phyloP scores from a whole-genome alignment of 2,329 filamentous ascomycete species.

The Sarocladium oryzae region DNA sequence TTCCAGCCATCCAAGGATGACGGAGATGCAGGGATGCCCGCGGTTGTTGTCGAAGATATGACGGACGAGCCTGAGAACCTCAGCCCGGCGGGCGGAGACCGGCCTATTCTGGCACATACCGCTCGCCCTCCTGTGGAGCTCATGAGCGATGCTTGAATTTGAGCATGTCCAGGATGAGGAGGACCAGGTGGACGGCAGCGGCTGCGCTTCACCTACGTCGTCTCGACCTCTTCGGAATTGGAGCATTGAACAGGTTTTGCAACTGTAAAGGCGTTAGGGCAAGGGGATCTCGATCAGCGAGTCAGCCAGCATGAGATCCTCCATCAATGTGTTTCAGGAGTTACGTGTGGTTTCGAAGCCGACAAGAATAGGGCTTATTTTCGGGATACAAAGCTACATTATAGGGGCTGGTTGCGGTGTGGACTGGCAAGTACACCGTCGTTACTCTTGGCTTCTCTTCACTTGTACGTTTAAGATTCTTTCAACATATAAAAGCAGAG shows the following conservation, averaged over 20 bases:
- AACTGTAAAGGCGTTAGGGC: not conserved
- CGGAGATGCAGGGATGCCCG: slow-evolving; percentile 50
- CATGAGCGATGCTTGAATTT: slow-evolving; percentile 39
- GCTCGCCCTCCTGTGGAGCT: slow-evolving; percentile 58
- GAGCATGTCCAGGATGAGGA: not conserved
- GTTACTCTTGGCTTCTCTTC: not conserved
- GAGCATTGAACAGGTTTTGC: too few relatives aligned
- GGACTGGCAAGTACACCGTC: not conserved
- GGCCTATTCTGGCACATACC: slow-evolving; percentile 53
- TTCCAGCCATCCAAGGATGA: slow-evolving; percentile 55
- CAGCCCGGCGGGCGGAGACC: slow-evolving; percentile 34
- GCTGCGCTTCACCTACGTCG: too few relatives aligned
- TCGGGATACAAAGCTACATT: not conserved
- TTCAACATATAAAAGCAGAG: not conserved
- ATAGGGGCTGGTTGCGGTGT: not conserved
- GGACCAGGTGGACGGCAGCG: too few relatives aligned
- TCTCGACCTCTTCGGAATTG: too few relatives aligned
- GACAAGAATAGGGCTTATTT: not conserved
- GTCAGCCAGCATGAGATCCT: not conserved
- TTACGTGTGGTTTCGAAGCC: not conserved
- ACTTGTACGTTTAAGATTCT: not conserved
- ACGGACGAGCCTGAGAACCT: slow-evolving; percentile 46
- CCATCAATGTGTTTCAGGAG: slow-evolving; percentile 6
- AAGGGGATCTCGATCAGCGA: not conserved
- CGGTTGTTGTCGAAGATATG: slow-evolving; percentile 62